Evolutionary conservation across 2,329 filamentous ascomycete species (phyloP).

Genomic region (Sporothrix pseudoabietina): DNA sequence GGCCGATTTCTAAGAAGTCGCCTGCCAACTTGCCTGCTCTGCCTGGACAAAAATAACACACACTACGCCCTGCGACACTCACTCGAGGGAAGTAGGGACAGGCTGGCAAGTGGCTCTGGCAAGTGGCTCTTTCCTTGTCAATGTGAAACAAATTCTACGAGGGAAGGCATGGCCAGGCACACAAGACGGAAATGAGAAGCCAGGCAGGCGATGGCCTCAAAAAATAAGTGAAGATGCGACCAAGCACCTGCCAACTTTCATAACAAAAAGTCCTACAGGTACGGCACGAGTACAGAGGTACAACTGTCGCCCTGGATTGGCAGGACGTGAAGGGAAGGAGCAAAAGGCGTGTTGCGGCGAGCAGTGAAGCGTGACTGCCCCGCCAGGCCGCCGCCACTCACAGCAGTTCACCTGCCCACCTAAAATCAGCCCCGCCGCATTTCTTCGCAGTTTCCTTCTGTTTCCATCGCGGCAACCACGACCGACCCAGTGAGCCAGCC

Average conservation of each 20-base stretch:
- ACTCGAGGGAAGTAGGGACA: neutral
- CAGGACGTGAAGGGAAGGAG: neutral
- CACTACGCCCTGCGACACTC: conserved; percentile 15
- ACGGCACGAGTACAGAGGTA: neutral
- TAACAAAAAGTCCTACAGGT: neutral
- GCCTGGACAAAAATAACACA: conserved; percentile 17
- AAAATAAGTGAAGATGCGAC: neutral
- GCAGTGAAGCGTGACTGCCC: neutral
- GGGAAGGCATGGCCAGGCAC: conserved; percentile 10
- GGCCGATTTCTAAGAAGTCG: conserved; percentile 23
- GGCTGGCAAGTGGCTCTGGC: neutral
- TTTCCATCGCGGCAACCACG: conserved; percentile 26
- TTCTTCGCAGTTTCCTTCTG: conserved; percentile 25
- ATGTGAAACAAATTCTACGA: conserved; percentile 1
- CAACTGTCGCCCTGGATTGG: neutral
- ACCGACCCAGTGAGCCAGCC: neutral
- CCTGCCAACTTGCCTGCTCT: neutral
- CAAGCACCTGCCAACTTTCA: conserved; percentile 1
- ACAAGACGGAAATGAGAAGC: neutral
- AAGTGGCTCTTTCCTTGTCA: neutral
- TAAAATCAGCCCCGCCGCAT: conserved; percentile 17
- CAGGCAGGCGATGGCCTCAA: neutral
- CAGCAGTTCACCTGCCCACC: neutral
- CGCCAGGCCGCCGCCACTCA: neutral
- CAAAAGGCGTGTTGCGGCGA: neutral